Evolutionary conservation across 768 basidiomycete genomes (phyloP).

Genomic region (Kwoniella dendrophila): DNA sequence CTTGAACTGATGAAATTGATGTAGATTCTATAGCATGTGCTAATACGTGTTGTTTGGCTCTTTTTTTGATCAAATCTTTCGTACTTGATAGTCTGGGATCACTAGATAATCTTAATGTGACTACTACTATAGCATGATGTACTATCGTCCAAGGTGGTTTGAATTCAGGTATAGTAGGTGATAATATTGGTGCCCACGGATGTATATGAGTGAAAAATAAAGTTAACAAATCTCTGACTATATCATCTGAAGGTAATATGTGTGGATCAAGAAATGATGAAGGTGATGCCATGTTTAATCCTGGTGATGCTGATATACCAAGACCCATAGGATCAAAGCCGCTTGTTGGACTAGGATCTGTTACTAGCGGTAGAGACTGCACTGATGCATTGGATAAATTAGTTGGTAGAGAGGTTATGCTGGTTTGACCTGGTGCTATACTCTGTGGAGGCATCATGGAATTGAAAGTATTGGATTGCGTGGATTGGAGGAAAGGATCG

Average conservation of each 20-base stretch:
- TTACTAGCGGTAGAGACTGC: slow-evolving; percentile 10
- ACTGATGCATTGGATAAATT: slow-evolving; percentile 12
- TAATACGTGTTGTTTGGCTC: slow-evolving; percentile 53
- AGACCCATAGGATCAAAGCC: slow-evolving; percentile 13
- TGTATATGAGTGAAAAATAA: slow-evolving; percentile 51
- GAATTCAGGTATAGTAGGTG: slow-evolving; percentile 34
- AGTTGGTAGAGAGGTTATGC: slow-evolving; percentile 8
- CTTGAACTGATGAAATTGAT: slow-evolving; percentile 52
- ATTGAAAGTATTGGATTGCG: slow-evolving; percentile 12
- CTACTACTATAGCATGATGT: slow-evolving; percentile 54
- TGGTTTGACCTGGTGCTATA: no score
- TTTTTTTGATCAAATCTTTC: slow-evolving; percentile 38
- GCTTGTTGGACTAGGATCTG: slow-evolving; percentile 17
- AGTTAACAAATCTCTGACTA: slow-evolving; percentile 50
- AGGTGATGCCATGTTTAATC: slow-evolving; percentile 24
- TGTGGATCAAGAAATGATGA: slow-evolving; percentile 45
- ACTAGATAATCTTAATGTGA: slow-evolving; percentile 49
- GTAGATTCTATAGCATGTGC: slow-evolving; percentile 54
- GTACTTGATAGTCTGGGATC: slow-evolving; percentile 38
- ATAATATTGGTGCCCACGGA: slow-evolving; percentile 54
- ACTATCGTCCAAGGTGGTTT: slow-evolving; percentile 52
- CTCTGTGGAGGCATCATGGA: no score
- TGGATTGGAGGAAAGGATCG: slow-evolving; percentile 5
- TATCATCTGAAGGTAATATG: slow-evolving; percentile 51
- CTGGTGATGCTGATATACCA: slow-evolving; percentile 18